phyloP scores from a whole-genome alignment of 2,329 filamentous ascomycete species.

The Aspergillus pseudoglaucus region DNA sequence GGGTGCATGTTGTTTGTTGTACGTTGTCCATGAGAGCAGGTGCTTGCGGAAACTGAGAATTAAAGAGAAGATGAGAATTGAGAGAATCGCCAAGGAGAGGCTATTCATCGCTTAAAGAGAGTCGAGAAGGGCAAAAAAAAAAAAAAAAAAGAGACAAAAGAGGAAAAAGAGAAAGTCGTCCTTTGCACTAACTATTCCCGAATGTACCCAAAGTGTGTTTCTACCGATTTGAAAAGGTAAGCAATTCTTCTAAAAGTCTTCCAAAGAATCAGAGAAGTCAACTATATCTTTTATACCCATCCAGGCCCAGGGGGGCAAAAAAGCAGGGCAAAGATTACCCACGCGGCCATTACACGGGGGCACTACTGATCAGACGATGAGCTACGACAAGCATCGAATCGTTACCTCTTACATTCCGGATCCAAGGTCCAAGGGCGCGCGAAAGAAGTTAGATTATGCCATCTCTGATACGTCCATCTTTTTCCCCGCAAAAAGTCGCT shows the following conservation, averaged over 20 bases:
- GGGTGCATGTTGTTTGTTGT: slow-evolving; percentile 7
- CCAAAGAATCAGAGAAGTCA: not conserved
- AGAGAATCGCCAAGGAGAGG: slow-evolving; percentile 23
- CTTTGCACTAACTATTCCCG: not conserved
- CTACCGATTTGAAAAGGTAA: not conserved
- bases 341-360: slow-evolving; percentile 13
- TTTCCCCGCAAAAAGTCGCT: slow-evolving; percentile 25
- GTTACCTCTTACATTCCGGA: slow-evolving; percentile 11
- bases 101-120: slow-evolving; percentile 23
- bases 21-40: not conserved
- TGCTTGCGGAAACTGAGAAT: slow-evolving; percentile 20
- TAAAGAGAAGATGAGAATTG: slow-evolving; percentile 24
- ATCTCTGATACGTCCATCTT: slow-evolving; percentile 18
- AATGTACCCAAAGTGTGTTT: no score
- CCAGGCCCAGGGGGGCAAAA: slow-evolving; percentile 1
- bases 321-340: slow-evolving; percentile 7
- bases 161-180: not conserved
- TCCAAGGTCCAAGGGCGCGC: slow-evolving; percentile 4
- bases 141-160: not conserved
- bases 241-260: not conserved
- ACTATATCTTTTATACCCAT: not conserved
- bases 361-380: slow-evolving; percentile 18
- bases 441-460: no score
- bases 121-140: not conserved
- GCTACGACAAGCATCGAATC: slow-evolving; percentile 9